Evolutionary conservation across 768 basidiomycete species (phyloP).

Genomic region (Phanerochaete sordida): DNA sequence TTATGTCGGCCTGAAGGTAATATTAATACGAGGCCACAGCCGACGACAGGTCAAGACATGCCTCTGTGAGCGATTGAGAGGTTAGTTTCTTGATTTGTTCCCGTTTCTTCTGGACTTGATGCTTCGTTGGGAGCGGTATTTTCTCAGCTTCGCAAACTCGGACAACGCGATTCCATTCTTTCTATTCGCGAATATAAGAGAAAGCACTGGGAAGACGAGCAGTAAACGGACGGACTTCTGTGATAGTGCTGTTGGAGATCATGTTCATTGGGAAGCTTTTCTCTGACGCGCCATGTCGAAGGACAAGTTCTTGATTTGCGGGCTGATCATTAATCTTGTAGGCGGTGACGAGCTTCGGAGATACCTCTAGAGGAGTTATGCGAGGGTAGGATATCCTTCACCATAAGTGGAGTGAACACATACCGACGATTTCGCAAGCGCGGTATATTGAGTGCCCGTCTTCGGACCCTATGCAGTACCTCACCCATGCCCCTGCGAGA

Average conservation of each 20-base stretch:
- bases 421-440: conserved; percentile 76
- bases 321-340: conserved; percentile 65
- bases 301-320: conserved; percentile 65
- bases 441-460: conserved; percentile 63
- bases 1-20: conserved; percentile 67
- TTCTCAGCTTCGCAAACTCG: conserved; percentile 45
- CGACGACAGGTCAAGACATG: conserved; percentile 24
- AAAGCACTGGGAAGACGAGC: neutral
- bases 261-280: conserved; percentile 75
- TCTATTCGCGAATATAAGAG: conserved; percentile 34
- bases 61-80: conserved; percentile 76
- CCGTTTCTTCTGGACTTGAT: conserved; percentile 61
- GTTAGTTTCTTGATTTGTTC: conserved; percentile 57
- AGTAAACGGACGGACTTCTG: conserved; percentile 38
- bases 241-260: conserved; percentile 73
- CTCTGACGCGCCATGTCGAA: conserved; percentile 72
- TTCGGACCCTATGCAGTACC: conserved; percentile 74
- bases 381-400: no score
- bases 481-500: conserved; percentile 74
- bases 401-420: conserved; percentile 28
- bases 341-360: conserved; percentile 50
- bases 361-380: conserved; percentile 39
- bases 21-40: neutral
- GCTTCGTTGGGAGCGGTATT: conserved; percentile 64
- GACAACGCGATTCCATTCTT: conserved; percentile 66